Percentiles rank a stretch among this genome's conserved stretches.
Evolutionary conservation across 441 rosid genomes (phyloP).

Genomic region (Populus hybrid): DNA sequence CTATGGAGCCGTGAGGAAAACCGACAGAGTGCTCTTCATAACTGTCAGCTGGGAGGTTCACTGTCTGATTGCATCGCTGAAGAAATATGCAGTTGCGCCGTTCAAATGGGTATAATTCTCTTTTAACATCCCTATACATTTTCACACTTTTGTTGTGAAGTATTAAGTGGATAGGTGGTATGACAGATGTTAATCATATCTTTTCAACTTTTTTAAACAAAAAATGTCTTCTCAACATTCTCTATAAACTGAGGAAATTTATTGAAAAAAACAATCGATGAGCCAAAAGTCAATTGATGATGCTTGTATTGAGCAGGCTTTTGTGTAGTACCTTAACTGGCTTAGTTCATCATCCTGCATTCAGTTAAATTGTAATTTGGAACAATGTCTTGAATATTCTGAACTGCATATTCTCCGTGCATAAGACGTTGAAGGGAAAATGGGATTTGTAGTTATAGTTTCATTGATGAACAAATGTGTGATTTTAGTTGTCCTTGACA

Average conservation of each 20-base stretch:
- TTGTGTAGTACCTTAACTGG: background rate
- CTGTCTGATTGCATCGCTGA: conserved; percentile 58
- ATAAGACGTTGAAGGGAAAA: background rate
- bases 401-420: background rate
- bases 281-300: background rate
- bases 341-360: background rate
- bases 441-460: background rate
- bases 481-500: background rate
- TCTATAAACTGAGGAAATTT: background rate
- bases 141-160: background rate
- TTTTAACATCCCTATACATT: background rate
- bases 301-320: background rate
- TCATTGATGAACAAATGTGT: background rate
- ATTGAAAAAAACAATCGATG: background rate
- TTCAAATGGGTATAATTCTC: conserved; percentile 54
- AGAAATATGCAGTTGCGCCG: conserved; percentile 66
- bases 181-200: background rate
- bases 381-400: background rate
- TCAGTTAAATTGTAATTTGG: background rate
- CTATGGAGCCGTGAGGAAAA: conserved; percentile 54
- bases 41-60: conserved; percentile 38
- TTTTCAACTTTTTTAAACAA: background rate
- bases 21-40: conserved; percentile 26
- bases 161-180: background rate
- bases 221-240: background rate